Evolutionary conservation across 176 grass and related monocot genomes (phyloP).

Genomic region (Melocanna baccifera): DNA sequence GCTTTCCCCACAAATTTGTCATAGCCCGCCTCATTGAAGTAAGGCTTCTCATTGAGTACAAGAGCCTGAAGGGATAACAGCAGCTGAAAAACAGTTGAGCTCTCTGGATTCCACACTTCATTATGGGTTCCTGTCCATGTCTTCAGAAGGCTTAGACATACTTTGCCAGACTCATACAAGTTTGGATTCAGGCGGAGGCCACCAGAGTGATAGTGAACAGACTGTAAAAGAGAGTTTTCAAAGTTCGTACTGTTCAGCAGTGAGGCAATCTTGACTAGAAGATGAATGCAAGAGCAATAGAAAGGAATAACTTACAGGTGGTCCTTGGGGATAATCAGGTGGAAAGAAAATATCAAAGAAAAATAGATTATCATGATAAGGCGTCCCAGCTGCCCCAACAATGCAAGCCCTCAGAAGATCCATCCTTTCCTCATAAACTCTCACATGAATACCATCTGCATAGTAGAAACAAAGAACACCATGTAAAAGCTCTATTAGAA

Average conservation of each 20-base stretch:
- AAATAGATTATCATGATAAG: conserved; percentile 91
- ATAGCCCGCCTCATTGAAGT: conserved; percentile 94
- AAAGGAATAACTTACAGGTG: conserved; percentile 70
- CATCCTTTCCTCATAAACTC: conserved; percentile 94
- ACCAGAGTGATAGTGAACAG: conserved; percentile 86
- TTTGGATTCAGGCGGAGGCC: conserved; percentile 91
- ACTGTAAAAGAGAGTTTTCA: conserved; percentile 37
- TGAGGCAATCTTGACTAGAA: background rate
- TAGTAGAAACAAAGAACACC: conserved; percentile 15
- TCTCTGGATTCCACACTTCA: conserved; percentile 84
- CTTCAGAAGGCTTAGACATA: conserved; percentile 95
- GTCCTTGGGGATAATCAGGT: conserved; percentile 76
- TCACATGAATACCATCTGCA: conserved; percentile 88
- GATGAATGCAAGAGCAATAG: conserved; percentile 5
- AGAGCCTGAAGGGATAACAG: conserved; percentile 93
- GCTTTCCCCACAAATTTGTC: conserved; percentile 92
- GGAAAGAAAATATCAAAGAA: conserved; percentile 99
- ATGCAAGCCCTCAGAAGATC: conserved; percentile 91
- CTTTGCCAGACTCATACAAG: conserved; percentile 92
- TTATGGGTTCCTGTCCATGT: conserved; percentile 83
- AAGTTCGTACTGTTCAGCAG: background rate
- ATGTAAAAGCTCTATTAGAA: conserved; percentile 24
- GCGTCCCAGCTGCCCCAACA: conserved; percentile 83
- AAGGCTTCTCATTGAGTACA: conserved; percentile 96
- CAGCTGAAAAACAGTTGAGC: conserved; percentile 84